phyloP scores from a whole-genome alignment of 176 grass and related monocot species.

The Avena insularis region DNA sequence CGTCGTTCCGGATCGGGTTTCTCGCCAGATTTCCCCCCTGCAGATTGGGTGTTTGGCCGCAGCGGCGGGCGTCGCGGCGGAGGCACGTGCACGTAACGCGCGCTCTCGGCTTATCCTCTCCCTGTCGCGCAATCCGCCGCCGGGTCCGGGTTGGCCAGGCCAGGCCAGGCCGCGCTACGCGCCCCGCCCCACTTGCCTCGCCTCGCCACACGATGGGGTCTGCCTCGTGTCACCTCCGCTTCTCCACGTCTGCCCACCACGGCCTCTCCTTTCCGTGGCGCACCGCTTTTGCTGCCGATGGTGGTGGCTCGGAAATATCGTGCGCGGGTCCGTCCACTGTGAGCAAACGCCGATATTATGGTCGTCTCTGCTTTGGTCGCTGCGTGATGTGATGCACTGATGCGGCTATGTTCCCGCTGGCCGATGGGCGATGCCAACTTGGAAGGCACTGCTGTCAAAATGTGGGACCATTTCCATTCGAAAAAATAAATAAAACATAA shows the following conservation, averaged over 20 bases:
- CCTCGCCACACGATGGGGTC: neutral
- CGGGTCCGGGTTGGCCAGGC: neutral
- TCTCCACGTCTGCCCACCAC: conserved; percentile 29
- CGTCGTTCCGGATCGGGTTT: neutral
- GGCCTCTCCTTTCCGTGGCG: conserved; percentile 35
- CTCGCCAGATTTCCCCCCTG: neutral
- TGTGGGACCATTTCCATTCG: too few relatives aligned
- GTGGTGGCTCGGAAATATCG: neutral
- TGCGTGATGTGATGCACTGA: neutral
- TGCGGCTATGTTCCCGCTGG: neutral
- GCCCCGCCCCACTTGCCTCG: neutral
- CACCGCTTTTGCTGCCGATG: neutral
- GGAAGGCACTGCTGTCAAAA: neutral
- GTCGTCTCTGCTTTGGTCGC: neutral
- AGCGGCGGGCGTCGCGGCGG: neutral
- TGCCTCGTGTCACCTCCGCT: neutral
- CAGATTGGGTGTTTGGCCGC: neutral
- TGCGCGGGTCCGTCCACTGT: neutral
- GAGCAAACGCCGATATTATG: neutral
- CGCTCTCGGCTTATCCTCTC: conserved; percentile 5
- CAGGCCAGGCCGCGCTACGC: neutral
- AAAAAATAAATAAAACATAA: too few relatives aligned
- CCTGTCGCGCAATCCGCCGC: conserved; percentile 13
- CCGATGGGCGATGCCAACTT: neutral
- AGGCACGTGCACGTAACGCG: conserved; percentile 10